Evolutionary conservation across 441 rosid species (phyloP), one percentile per base, ranked within the genome.

Genomic region (Erysimum cheiri): DNA sequence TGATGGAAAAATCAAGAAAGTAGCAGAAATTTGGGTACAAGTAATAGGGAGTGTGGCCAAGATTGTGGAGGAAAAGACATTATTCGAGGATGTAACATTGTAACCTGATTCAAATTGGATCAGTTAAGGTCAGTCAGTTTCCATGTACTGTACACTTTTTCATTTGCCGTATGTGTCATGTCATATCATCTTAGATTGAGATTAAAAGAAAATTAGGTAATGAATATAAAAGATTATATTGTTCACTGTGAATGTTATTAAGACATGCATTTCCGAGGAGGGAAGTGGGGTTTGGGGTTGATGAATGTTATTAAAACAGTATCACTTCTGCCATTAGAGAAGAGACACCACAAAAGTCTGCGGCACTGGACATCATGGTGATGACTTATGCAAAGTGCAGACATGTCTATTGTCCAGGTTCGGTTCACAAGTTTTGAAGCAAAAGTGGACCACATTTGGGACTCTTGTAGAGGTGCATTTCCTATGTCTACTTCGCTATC

Each of bases 1-100:
- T 48, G 83, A 87, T 58, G 88, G 90, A 59, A 81, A 77, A 70
- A 83, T 88, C 58, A 83, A 78, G 69, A 85, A 74, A 80, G 83
- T 93, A 71, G 71, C 81, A 49, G 98, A 91, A 78, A 85, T 24
- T 44, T 89, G 97, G 98, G 91, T 91, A 57, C 74, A 84, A 14
- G 83, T 91, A 17, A 24, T 8, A 0, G 95, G 88, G 59, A 87
- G 77, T 58, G 58, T 12, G 17, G 66, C 85, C 35, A 40, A 72
- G 55, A 62, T 86, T 54, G 78, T 75, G 68, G 86, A 82, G 57
- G 96, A 93, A 83, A 76, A 75, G 8, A 32, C 80, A 57, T 73
- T 91, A 46, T 82, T 80, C 32, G 69, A 81, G 33, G 53, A 61
- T n/a, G n/a, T n/a, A n/a, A n/a, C n/a, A n/a, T n/a, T 47, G 48